These are phyloP conservation scores for Trichomonascaceae sp. DNA, from an alignment of 1,139 yeast genomes.

Conservation along the genomic window DNA sequence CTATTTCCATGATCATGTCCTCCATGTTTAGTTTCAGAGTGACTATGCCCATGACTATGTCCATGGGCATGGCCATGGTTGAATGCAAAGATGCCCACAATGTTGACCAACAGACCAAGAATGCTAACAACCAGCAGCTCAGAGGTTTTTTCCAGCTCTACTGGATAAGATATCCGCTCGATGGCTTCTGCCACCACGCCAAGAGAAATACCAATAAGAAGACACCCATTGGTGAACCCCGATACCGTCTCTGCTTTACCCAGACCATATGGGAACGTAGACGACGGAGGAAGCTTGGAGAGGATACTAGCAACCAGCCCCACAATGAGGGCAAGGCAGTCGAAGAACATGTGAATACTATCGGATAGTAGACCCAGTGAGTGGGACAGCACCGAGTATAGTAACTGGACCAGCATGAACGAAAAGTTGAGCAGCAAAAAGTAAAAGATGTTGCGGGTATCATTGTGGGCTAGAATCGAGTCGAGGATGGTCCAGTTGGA, in stretches of 20 bases:
- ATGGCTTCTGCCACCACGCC: constrained; percentile 81
- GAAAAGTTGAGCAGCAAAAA: constrained; percentile 74
- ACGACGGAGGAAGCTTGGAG: constrained; percentile 44
- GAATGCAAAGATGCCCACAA: constrained; percentile 89
- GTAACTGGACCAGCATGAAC: constrained; percentile 62
- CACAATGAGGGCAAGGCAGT: constrained; percentile 77
- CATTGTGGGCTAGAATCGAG: constrained; percentile 38
- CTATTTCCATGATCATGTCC: constrained; percentile 11
- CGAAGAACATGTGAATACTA: constrained; percentile 91
- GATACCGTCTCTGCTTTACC: constrained; percentile 80
- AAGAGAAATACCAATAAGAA: constrained; percentile 75
- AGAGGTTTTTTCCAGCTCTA: constrained; percentile 63
- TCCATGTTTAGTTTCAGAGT: constrained; percentile 9
- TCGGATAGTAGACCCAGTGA: constrained; percentile 88
- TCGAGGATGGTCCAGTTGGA: constrained; percentile 21
- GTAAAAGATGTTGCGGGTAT: constrained; percentile 79
- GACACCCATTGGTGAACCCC: constrained; percentile 88
- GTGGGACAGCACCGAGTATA: constrained; percentile 84
- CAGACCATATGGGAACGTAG: constrained; percentile 76
- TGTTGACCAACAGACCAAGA: constrained; percentile 73
- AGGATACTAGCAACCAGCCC: constrained; percentile 78
- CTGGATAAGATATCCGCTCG: constrained; percentile 68
- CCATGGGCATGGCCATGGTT: constrained; percentile 58
- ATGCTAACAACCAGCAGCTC: constrained; percentile 76
- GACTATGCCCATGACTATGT: constrained; percentile 23